phyloP scores from a whole-genome alignment of 179 eudicot genomes.

The Beta corolliflora region DNA sequence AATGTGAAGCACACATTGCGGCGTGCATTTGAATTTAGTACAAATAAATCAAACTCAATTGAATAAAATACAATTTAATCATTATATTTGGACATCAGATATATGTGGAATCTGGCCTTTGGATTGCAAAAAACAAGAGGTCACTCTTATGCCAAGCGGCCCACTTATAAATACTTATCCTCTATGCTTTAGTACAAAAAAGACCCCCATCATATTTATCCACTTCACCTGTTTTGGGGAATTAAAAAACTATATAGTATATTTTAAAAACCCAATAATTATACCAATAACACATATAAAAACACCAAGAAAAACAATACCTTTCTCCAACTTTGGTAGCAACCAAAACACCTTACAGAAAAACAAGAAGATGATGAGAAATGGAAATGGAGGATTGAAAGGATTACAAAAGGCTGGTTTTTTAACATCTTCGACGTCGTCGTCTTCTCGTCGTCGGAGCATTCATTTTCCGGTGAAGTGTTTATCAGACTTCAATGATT shows the following conservation, averaged over 20 bases:
- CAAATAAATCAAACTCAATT: too few species aligned
- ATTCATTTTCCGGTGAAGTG: constrained; percentile 35
- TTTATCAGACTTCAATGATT: constrained; percentile 29
- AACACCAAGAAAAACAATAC: not conserved
- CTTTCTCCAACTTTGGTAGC: constrained; percentile 9
- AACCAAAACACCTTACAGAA: not conserved
- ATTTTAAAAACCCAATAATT: not conserved
- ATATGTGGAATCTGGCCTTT: not conserved
- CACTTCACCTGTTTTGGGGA: constrained; percentile 14
- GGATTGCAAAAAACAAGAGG: constrained; percentile 32
- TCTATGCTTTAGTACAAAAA: not conserved
- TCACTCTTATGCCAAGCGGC: constrained; percentile 33
- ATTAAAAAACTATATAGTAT: not conserved
- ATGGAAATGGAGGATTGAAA: constrained; percentile 34
- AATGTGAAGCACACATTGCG: too few species aligned
- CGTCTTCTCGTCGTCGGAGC: constrained; percentile 17
- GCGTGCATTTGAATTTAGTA: too few species aligned
- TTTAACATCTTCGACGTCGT: constrained; percentile 2
- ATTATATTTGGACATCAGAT: constrained; percentile 1
- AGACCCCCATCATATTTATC: constrained; percentile 25
- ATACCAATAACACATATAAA: not conserved
- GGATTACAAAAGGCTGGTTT: constrained; percentile 27
- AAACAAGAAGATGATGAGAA: constrained; percentile 38
- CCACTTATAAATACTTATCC: constrained; percentile 33
- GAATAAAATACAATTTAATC: not conserved